phyloP scores from a whole-genome alignment of 1,284 basidiomycete species.

The Rhodotorula sp. region DNA sequence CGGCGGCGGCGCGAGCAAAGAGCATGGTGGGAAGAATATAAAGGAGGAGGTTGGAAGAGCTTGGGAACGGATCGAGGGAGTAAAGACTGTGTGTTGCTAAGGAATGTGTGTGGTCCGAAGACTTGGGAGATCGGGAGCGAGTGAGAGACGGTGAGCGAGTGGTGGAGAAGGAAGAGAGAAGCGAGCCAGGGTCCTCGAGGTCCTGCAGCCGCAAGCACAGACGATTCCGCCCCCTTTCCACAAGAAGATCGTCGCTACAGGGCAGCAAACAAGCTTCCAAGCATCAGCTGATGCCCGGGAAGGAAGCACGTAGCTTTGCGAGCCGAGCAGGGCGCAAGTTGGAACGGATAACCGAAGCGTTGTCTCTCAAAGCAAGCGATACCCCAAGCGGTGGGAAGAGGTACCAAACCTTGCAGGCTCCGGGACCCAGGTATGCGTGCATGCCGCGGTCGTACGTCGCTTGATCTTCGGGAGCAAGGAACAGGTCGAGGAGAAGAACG shows the following conservation, averaged over 20 bases:
- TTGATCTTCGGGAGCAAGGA: too few relatives aligned
- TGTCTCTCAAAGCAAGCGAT: background rate
- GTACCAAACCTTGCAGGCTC: background rate
- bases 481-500: background rate
- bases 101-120: background rate
- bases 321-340: background rate
- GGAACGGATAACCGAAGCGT: background rate
- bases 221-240: background rate
- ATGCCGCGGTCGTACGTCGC: too few relatives aligned
- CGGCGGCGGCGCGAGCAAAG: background rate
- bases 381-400: background rate
- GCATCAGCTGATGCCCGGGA: background rate
- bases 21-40: conserved; percentile 6
- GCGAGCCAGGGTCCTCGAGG: background rate
- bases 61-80: background rate
- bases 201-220: background rate
- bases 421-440: too few relatives aligned
- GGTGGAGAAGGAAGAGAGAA: background rate
- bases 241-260: background rate
- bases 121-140: background rate
- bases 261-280: background rate
- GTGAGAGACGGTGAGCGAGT: background rate
- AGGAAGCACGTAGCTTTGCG: background rate
- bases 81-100: conserved; percentile 3
- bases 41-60: background rate